A percentile compares a stretch with the other conserved stretches of the same genome.
These are phyloP conservation scores for Basidioascus undulatus DNA, from an alignment of 768 basidiomycete genomes.

Conservation along the genomic window DNA sequence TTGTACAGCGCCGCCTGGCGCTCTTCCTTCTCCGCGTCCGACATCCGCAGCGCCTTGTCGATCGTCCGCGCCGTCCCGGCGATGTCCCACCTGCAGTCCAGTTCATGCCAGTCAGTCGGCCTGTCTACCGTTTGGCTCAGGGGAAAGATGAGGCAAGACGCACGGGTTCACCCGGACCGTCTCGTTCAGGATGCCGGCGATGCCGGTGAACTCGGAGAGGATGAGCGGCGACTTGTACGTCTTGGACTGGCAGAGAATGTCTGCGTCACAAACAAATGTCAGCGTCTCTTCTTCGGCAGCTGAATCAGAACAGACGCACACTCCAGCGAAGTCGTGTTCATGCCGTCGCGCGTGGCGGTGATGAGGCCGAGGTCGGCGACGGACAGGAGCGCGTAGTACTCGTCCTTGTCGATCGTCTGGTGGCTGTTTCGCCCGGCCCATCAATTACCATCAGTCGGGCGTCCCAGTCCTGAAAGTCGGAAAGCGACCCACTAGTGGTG, in stretches of 20 bases:
- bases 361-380: constrained; percentile 88
- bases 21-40: constrained; percentile 39
- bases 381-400: constrained; percentile 82
- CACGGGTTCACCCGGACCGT: constrained; percentile 86
- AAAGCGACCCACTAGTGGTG: constrained; percentile 70
- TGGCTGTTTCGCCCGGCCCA: constrained; percentile 32
- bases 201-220: constrained; percentile 94
- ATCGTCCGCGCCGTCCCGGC: constrained; percentile 64
- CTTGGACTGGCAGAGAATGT: constrained; percentile 73
- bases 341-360: constrained; percentile 84
- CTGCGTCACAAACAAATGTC: background rate
- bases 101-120: background rate
- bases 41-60: constrained; percentile 66
- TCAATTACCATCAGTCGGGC: too few relatives aligned
- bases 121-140: constrained; percentile 1
- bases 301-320: background rate
- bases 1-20: constrained; percentile 58
- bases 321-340: constrained; percentile 99
- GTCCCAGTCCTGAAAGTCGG: too few relatives aligned
- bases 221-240: constrained; percentile 62
- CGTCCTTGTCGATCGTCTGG: constrained; percentile 87
- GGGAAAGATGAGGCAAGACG: constrained; percentile 37
- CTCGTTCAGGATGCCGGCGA: constrained; percentile 69
- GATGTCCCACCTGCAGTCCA: background rate
- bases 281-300: background rate